Percentiles rank a stretch among this genome's conserved stretches.
Conservation (phyloP, 1,139 yeast genomes). For the Diutina rugosa region DNA sequence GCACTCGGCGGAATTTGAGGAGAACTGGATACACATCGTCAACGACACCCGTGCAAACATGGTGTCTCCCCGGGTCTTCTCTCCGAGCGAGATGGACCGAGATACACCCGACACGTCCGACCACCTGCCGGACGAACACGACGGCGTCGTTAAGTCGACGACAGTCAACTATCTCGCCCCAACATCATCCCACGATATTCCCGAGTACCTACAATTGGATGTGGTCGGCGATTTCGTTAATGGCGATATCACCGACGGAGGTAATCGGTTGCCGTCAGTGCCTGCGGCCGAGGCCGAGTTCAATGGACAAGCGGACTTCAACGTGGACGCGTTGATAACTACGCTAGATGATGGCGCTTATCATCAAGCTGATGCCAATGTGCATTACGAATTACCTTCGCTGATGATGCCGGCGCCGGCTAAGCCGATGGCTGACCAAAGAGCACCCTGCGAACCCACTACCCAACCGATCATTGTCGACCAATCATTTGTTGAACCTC, state of each 20-base stretch:
- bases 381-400: too few relatives aligned
- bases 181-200: not conserved
- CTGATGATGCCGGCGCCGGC: too few relatives aligned
- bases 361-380: too few relatives aligned
- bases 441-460: too few relatives aligned
- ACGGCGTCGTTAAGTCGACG: not conserved
- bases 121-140: conserved; percentile 2
- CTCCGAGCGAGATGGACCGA: not conserved
- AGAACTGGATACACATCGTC: not conserved
- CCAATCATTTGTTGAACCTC: too few relatives aligned
- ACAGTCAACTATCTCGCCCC: not conserved
- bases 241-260: not conserved
- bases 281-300: not conserved
- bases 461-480: too few relatives aligned
- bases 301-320: not conserved
- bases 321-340: not conserved
- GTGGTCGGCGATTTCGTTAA: not conserved
- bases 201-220: not conserved
- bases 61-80: not conserved
- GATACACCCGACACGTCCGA: conserved; percentile 1
- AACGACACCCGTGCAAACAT: not conserved
- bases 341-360: too few relatives aligned
- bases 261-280: too few relatives aligned
- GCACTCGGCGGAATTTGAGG: not conserved
- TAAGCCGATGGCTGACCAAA: too few relatives aligned